Evolutionary conservation across 148 eudicot genomes (phyloP), one percentile per base, ranked within the genome.

Genomic region (Gaultheria prostrata): DNA sequence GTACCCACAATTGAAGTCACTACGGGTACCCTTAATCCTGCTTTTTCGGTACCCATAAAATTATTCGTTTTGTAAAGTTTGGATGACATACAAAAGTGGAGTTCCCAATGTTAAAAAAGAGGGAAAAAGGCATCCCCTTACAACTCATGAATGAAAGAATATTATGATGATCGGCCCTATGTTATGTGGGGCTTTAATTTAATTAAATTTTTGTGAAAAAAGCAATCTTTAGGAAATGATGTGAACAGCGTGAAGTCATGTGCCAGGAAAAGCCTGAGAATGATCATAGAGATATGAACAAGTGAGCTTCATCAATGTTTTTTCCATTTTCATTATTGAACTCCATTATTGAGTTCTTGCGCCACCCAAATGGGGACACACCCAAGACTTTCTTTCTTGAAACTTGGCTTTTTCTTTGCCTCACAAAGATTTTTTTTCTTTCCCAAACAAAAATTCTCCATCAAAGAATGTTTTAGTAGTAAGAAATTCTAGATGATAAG

Each of bases 191-290:
- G 32, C 50, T 35, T 57, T n/a, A n/a, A n/a, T n/a, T 79, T 39
- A 39, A 39, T 4, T 39, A 39, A 10, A 3, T 14, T 45, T 80
- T 45, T 28, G 56, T 20, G 63, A 26, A 75, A 79, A 79, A 80
- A 61, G 35, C 72, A 20, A 57, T 12, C 35, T 30, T 54, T 13
- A 43, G 26, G 18, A 11, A 80, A 80, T 80, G 82, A 80, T 80
- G 82, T 13, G 24, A 13, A 59, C 51, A 80, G 53, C 72, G 11
- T 59, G 82, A 21, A 21, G 82, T 43, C 82, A 80, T 80, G 82
- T 80, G 82, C 82, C 14, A 1, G 50, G 81, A 17, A 61, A 75
- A 75, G 78, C 51, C 39, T 2, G 69, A 13, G 28, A 80, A 67
- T 39, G 43, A 26, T 56, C 14, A 35, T 43, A n/a, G 73, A 80